phyloP scores from a whole-genome alignment of 805 yeast genomes.

The Isabelozyma heimii region DNA sequence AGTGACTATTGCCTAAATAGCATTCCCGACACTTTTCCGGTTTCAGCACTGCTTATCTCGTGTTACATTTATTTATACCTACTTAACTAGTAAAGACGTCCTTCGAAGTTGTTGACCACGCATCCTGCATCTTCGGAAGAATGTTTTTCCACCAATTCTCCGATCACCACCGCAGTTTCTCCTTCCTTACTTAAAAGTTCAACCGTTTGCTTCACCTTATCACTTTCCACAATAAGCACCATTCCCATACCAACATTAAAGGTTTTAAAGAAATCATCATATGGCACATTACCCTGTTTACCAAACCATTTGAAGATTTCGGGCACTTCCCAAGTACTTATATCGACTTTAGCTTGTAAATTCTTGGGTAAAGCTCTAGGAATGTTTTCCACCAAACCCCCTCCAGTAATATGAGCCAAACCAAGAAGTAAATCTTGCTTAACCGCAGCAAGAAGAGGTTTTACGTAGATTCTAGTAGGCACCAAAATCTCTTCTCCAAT shows the following conservation, averaged over 20 bases:
- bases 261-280: constrained; percentile 80
- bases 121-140: constrained; percentile 57
- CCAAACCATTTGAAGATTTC: constrained; percentile 94
- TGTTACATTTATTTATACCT: neutral
- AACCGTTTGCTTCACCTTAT: constrained; percentile 58
- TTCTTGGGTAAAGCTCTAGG: constrained; percentile 89
- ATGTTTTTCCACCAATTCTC: constrained; percentile 32
- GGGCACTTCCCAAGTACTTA: constrained; percentile 78
- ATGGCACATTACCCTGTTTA: constrained; percentile 85
- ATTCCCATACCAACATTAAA: constrained; percentile 96
- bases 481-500: constrained; percentile 83
- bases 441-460: constrained; percentile 76
- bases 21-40: too few species aligned
- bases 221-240: constrained; percentile 79
- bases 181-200: constrained; percentile 58
- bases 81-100: constrained; percentile 28
- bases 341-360: constrained; percentile 79
- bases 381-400: constrained; percentile 93
- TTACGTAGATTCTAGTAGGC: constrained; percentile 94
- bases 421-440: constrained; percentile 72
- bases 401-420: constrained; percentile 97
- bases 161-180: constrained; percentile 64
- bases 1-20: too few species aligned
- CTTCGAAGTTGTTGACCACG: constrained; percentile 48
- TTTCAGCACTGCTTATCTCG: too few species aligned